Conservation (phyloP, 192 early-diverging fungal genomes). For the Helicostylum pulchrum region DNA sequence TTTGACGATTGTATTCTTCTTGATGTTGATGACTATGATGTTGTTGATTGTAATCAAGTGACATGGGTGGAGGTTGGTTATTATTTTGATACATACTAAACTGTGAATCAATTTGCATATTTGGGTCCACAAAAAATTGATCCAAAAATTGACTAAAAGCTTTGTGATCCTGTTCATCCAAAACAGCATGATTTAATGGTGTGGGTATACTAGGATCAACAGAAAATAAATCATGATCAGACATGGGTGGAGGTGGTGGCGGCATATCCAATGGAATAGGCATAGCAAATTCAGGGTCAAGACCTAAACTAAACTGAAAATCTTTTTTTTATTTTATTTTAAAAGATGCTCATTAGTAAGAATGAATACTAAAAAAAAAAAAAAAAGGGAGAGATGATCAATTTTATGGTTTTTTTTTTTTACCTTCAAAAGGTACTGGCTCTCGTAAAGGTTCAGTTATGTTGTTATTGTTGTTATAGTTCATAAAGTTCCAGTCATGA, state of each 20-base stretch:
- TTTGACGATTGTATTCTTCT: constrained; percentile 9
- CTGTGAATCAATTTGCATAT: constrained; percentile 17
- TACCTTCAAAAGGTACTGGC: constrained; percentile 40
- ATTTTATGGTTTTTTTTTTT: neutral
- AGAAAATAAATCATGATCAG: neutral
- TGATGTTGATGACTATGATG: neutral
- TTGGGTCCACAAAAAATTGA: constrained; percentile 45
- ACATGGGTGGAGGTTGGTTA: constrained; percentile 5
- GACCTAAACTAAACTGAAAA: constrained; percentile 37
- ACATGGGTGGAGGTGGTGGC: constrained; percentile 8
- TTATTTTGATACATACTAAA: neutral
- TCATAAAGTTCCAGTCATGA: constrained; percentile 4
- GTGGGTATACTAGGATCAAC: neutral
- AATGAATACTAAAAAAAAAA: neutral
- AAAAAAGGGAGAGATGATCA: neutral
- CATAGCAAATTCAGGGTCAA: constrained; percentile 34
- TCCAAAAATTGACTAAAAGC: constrained; percentile 54
- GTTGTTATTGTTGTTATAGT: constrained; percentile 2
- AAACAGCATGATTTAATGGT: constrained; percentile 11
- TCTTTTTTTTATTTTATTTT: constrained; percentile 19
- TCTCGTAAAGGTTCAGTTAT: constrained; percentile 21
- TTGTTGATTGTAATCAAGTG: neutral
- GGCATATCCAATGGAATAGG: constrained; percentile 31
- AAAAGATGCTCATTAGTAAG: neutral
- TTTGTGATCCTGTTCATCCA: constrained; percentile 41